Conservation (phyloP, 2,329 filamentous ascomycete species). For the Cladophialophora chaetospira region DNA sequence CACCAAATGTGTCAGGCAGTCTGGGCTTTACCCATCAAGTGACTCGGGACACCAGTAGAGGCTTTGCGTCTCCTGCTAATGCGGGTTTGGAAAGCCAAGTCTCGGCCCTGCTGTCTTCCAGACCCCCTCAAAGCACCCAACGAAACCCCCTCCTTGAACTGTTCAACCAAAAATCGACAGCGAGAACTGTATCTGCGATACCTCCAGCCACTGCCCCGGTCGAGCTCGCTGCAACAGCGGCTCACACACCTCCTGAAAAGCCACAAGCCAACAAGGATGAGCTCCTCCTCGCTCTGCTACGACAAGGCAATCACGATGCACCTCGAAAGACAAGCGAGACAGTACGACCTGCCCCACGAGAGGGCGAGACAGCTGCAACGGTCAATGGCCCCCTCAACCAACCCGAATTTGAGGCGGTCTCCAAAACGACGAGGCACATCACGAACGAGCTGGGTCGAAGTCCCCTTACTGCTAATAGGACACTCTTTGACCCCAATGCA, state of each 20-base stretch:
- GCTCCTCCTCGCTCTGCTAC: conserved; percentile 24
- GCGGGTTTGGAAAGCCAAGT: not conserved
- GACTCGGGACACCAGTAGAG: not conserved
- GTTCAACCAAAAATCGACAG: conserved; percentile 25
- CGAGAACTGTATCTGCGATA: conserved; percentile 20
- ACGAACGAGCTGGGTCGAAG: conserved; percentile 26
- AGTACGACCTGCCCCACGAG: conserved; percentile 18
- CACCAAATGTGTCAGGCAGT: conserved; percentile 13
- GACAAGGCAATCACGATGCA: conserved; percentile 12
- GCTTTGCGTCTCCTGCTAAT: conserved; percentile 14
- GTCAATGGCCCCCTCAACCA: conserved; percentile 44
- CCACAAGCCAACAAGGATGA: conserved; percentile 20
- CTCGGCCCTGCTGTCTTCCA: not conserved
- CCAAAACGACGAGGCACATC: conserved; percentile 13
- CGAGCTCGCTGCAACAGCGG: conserved; percentile 50
- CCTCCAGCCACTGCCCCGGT: conserved; percentile 36
- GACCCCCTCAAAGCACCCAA: conserved; percentile 9
- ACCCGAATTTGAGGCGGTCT: conserved; percentile 42
- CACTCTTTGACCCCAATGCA: conserved; percentile 32
- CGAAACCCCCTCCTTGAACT: conserved; percentile 23
- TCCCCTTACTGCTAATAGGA: conserved; percentile 26
- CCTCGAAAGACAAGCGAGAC: conserved; percentile 26
- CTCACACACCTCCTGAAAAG: conserved; percentile 32
- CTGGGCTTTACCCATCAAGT: not conserved
- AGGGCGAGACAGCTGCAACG: conserved; percentile 41